Conservation (phyloP, 495 filamentous ascomycete species). For the Talaromyces ruber region DNA sequence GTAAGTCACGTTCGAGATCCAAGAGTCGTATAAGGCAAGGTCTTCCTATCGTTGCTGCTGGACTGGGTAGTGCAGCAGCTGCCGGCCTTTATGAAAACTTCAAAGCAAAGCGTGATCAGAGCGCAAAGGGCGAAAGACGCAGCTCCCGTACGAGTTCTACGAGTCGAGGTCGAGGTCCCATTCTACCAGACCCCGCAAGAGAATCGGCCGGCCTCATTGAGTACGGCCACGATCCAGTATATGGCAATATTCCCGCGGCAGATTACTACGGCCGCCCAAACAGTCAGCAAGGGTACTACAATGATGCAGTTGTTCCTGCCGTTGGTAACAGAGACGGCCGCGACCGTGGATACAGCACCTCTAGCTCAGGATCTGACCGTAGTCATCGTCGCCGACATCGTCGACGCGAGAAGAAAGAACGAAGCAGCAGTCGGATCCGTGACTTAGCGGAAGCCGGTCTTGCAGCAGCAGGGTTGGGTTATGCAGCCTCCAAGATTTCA, state of each 20-base stretch:
- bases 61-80: conserved; percentile 67
- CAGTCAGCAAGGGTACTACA: conserved; percentile 33
- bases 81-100: conserved; percentile 75
- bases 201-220: conserved; percentile 67
- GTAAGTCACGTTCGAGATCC: conserved; percentile 58
- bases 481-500: conserved; percentile 59
- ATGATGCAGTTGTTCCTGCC: conserved; percentile 26
- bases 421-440: conserved; percentile 53
- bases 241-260: conserved; percentile 38
- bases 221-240: conserved; percentile 63
- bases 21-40: conserved; percentile 53
- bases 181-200: conserved; percentile 46
- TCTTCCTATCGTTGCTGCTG: conserved; percentile 64
- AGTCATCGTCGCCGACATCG: conserved; percentile 28
- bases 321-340: conserved; percentile 33
- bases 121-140: conserved; percentile 36
- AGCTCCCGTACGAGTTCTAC: conserved; percentile 44
- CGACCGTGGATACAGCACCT: conserved; percentile 31
- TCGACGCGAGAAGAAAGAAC: conserved; percentile 38
- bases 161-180: conserved; percentile 45
- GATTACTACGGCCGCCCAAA: conserved; percentile 42
- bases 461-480: conserved; percentile 63
- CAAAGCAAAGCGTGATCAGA: conserved; percentile 58
- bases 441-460: conserved; percentile 61
- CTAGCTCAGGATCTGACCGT: conserved; percentile 33